These are phyloP conservation scores for Kodamaea suecica DNA, from an alignment of 1,139 yeast species.

Conservation along the genomic window DNA sequence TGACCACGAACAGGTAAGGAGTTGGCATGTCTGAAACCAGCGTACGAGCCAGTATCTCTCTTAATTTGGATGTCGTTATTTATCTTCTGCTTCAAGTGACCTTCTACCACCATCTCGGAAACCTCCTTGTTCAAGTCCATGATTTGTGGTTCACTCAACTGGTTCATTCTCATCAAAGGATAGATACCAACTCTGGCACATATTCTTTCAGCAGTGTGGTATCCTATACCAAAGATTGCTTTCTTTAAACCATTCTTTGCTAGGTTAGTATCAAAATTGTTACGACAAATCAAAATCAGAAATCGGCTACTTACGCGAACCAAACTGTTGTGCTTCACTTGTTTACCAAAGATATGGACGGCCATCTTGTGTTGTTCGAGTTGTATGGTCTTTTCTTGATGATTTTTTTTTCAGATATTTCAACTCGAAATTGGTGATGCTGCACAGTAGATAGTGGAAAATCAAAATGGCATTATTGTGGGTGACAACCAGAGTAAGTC, in stretches of 20 bases:
- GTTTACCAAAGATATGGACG: constrained; percentile 72
- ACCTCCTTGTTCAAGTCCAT: constrained; percentile 85
- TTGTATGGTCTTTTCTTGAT: constrained; percentile 2
- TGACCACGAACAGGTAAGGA: constrained; percentile 95
- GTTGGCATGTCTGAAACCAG: constrained; percentile 85
- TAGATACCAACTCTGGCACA: constrained; percentile 89
- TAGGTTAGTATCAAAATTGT: constrained; percentile 11
- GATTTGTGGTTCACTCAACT: constrained; percentile 82
- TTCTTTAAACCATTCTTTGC: constrained; percentile 60
- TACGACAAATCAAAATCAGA: neutral
- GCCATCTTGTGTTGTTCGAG: constrained; percentile 46
- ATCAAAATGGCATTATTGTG: too few species aligned
- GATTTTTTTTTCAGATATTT: neutral
- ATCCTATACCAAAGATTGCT: constrained; percentile 84
- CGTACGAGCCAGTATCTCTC: constrained; percentile 78
- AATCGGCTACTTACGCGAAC: constrained; percentile 35
- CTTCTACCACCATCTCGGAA: constrained; percentile 79
- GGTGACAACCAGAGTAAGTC: too few species aligned
- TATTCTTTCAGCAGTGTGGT: constrained; percentile 65
- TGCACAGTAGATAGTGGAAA: too few species aligned
- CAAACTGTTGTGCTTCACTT: constrained; percentile 53
- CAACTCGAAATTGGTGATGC: neutral
- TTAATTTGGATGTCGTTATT: constrained; percentile 78
- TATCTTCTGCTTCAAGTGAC: constrained; percentile 75
- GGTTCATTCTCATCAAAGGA: constrained; percentile 93